Conservation (phyloP, 352 stramenopile species). For the Peronospora destructor region DNA sequence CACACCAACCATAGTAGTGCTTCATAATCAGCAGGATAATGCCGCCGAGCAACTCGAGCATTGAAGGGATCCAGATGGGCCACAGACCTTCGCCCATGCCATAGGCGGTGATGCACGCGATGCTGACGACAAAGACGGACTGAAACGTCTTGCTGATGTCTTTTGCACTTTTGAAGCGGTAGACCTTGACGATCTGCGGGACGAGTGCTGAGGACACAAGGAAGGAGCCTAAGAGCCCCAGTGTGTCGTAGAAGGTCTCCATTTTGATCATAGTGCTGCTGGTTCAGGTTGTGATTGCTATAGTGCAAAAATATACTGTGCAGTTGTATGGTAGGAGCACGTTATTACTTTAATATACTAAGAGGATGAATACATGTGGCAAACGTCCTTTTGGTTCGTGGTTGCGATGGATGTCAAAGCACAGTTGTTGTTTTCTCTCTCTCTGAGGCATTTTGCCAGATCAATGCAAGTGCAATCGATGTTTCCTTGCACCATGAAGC, state of each 20-base stretch:
- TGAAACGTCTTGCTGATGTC: slow-evolving; percentile 53
- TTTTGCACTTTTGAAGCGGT: slow-evolving; percentile 45
- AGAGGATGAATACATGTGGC: background rate
- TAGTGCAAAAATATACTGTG: slow-evolving; percentile 7
- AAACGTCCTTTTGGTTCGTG: no score
- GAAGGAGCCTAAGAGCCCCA: slow-evolving; percentile 55
- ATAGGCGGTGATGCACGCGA: slow-evolving; percentile 42
- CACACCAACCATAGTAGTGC: slow-evolving; percentile 34
- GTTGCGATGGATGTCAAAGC: no score
- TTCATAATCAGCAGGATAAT: slow-evolving; percentile 44
- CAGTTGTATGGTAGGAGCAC: background rate
- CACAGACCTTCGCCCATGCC: slow-evolving; percentile 40
- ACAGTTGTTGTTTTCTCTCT: no score
- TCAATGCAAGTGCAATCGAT: no score
- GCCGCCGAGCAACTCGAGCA: slow-evolving; percentile 35
- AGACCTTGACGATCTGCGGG: slow-evolving; percentile 59
- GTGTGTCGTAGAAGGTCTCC: slow-evolving; percentile 36
- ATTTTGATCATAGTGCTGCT: slow-evolving; percentile 19
- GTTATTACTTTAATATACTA: slow-evolving; percentile 1
- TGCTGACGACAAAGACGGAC: slow-evolving; percentile 37
- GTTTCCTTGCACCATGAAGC: no score
- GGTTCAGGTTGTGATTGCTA: slow-evolving; percentile 7
- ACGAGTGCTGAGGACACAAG: slow-evolving; percentile 50
- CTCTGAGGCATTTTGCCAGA: no score
- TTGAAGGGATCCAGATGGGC: slow-evolving; percentile 55